Base-by-base conservation (phyloP, 371 early-diverging fungal genomes). In the Mucor indicus region DNA sequence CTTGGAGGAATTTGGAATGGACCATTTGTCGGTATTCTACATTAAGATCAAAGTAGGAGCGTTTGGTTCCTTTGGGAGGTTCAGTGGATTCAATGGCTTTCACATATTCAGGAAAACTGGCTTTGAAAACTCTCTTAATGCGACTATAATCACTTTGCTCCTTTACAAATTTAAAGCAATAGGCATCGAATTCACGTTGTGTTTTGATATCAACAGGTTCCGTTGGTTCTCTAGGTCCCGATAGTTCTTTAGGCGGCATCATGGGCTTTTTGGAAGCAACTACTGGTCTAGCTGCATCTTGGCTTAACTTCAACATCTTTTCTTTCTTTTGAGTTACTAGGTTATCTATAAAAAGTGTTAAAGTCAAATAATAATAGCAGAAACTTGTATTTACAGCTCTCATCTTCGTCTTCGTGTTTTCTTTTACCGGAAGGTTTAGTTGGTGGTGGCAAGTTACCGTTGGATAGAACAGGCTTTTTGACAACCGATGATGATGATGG, bases 31-130 rank as follows among this genome's bases (percentile, higher is more conserved):
- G 38, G 32, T 52, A 52, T 24, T 52, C 52, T 16, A 31, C 38
- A 12, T 52, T 52, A 5, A 44, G 29, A 38, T 52, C 52, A 17
- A 23, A 44, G 32, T 52, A 52, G 4, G 52, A 52, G 21, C 52
- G 31, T 19, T 52, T 52, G 7, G 31, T 44, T 7, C 52, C 52
- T 15, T 38, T 48, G 12, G 52, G 52, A 5, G 44, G 52, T 6
- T 17, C 19, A 1, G 52, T 52, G 2, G 37, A 13, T 11, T 52
- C 30, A n/a, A 52, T 17, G 1, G 23, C 45, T 11, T 38, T 29
- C 3, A 52, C 44, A 16, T 52, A 52, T 1, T 52, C 12, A 4
- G 52, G 52, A 13, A 38, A 52, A 6, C 44, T 44, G 20, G 3
- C 13, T 17, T 32, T 52, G n/a, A 52, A 38, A 3, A 38, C 23